Evolutionary conservation across 2,329 filamentous ascomycete species (phyloP).

Genomic region (Ceratocystis ficicola): DNA sequence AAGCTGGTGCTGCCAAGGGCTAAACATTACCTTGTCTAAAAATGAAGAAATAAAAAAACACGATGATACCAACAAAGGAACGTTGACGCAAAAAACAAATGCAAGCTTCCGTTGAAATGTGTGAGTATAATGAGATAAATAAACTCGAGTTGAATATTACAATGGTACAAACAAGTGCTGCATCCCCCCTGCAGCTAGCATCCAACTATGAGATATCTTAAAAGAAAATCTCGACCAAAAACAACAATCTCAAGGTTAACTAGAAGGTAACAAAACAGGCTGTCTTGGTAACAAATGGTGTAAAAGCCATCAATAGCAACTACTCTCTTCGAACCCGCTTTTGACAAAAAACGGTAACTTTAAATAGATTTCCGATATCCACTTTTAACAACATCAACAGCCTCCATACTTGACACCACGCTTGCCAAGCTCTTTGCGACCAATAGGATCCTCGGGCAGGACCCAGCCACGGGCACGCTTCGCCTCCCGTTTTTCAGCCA

Average conservation of each 20-base stretch:
- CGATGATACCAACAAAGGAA: constrained; percentile 17
- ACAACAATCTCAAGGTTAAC: neutral
- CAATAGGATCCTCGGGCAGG: constrained; percentile 59
- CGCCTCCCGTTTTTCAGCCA: constrained; percentile 62
- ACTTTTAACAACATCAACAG: constrained; percentile 7
- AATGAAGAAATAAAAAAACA: constrained; percentile 13
- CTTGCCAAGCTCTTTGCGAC: constrained; percentile 59
- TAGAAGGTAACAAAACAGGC: neutral
- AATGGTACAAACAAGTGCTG: neutral
- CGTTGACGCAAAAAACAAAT: no score
- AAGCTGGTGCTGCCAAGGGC: constrained; percentile 70
- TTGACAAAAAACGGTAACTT: neutral
- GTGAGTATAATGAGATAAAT: neutral
- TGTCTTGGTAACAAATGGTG: neutral
- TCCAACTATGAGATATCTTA: neutral
- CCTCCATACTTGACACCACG: constrained; percentile 37
- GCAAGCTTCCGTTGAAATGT: neutral
- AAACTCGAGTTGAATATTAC: neutral
- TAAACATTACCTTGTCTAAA: constrained; percentile 29
- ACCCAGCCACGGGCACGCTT: constrained; percentile 65
- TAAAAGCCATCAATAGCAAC: neutral
- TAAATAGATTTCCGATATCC: neutral
- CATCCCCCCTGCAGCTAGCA: neutral
- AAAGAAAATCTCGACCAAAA: neutral
- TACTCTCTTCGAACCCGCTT: neutral